Base-by-base conservation (phyloP, 768 basidiomycete genomes). In the Boletus bicolor region DNA sequence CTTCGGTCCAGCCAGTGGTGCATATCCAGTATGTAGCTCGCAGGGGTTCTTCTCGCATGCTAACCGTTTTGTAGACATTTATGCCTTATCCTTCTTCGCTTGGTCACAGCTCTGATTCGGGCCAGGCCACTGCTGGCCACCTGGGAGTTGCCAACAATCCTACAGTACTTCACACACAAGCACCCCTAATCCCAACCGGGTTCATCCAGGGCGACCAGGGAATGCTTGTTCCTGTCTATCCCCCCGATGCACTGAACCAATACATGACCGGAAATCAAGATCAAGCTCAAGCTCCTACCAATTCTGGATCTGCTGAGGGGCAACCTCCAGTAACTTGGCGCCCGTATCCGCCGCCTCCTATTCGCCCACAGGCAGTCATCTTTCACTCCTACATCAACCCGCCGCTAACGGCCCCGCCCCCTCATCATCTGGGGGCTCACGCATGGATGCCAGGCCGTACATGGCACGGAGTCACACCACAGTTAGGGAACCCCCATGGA, bases 171-270 rank as follows among this genome's bases (percentile, higher is more conserved):
- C 64, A 67, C 42, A 19, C 59, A 34, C 82, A 83, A 61, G 78
- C 85, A 5, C 86, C 87, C 17, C 71, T 87, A 11, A 73, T 79
- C 43, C 83, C 87, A 1, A 81, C 83, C 0, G 85, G 86, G 2
- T 90, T 89, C 63, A 81, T 87, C 51, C 86, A 88, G 57, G 83
- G 84, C 52, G 85, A 87, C 53, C 84, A 86, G 49, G 86, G 88
- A 5, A 82, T 82, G n/a, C 75, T 89, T 30, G 80, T 88, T 41
- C 80, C 88, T 24, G 79, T 88, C 34, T 89, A 90, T 65, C 80
- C 79, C 26, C 83, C 83, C 4, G 87, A 89, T 44, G 86, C 83
- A 2, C 76, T 89, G 28, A 81, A 86, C 58, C 81, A 82, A 51
- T 89, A 89, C 61, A 83, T 89, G 82, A 67, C 83, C 24, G 72